Evolutionary conservation across 306 rosid genomes (phyloP), one percentile per base, ranked within the genome.

Genomic region (Fragaria iinumae): DNA sequence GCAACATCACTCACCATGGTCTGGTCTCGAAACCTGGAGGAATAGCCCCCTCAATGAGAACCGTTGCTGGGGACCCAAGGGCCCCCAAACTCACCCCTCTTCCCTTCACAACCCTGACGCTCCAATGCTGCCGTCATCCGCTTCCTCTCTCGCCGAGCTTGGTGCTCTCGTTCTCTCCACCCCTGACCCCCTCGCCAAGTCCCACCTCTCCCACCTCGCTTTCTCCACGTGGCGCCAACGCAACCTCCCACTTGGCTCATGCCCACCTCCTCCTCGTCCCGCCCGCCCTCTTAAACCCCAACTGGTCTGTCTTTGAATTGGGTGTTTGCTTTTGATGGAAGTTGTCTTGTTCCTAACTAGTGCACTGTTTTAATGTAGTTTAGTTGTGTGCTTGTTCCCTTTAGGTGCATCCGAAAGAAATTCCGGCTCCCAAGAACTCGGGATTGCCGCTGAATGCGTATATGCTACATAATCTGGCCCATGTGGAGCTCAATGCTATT

Each of bases 401-500:
- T 77, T 81, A 94, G 98, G 98, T 94, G 74, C 84, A 93, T 21
- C 87, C 93, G 0, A 94, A 86, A 91, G 96, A 94, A 74, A 89
- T 92, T 81, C 98, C 98, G 5, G 79, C 90, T 47, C 97, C 98
- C 34, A 94, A 90, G 75, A 79, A 83, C 79, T 90, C 98, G 8
- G 93, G 92, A 67, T 86, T 91, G 89, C 98, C 98, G 62, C 91
- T 94, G 56, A 90, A 94, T 88, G 97, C 97, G 69, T 91, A 94
- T 56, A 84, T 91, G 96, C 94, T 94, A 68, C 98, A 94, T 82
- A 94, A 90, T 84, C 90, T 92, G 49, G 98, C 98, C 52, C 97
- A 94, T 47, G 97, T 94, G 69, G 98, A 94, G 88, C 93, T 94
- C 47, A 94, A 94, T 82, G 98, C 98, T 10, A 94, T 94, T 76